phyloP scores from a whole-genome alignment of 148 eudicot genomes.

The Rhododendron williamsianum region DNA sequence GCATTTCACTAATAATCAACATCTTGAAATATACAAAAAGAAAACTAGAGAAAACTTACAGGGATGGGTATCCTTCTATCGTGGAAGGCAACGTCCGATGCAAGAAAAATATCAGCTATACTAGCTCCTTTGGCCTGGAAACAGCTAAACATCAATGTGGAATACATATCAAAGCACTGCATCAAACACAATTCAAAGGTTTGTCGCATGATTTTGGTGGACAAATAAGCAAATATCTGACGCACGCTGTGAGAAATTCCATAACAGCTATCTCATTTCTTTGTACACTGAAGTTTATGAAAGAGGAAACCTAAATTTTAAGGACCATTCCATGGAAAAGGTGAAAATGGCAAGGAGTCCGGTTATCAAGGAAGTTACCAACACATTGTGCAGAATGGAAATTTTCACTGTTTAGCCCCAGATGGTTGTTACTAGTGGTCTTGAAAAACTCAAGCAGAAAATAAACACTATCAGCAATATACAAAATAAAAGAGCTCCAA shows the following conservation, averaged over 20 bases:
- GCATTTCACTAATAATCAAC: not conserved
- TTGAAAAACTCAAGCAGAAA: not conserved
- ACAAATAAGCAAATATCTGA: not conserved
- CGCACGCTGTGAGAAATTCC: not conserved
- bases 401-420: not conserved
- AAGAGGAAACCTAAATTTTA: not conserved
- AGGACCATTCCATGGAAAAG: not conserved
- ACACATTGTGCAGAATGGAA: not conserved
- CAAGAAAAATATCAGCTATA: constrained; percentile 80
- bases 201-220: not conserved
- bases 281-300: not conserved
- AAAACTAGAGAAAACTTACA: constrained; percentile 38
- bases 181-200: not conserved
- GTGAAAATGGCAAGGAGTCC: not conserved
- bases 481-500: not conserved
- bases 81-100: constrained; percentile 83
- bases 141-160: not conserved
- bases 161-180: not conserved
- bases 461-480: not conserved
- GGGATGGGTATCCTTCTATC: constrained; percentile 95
- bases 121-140: constrained; percentile 87
- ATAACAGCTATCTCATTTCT: not conserved
- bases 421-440: not conserved
- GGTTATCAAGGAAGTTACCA: not conserved
- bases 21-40: not conserved